Evolutionary conservation across 1,284 basidiomycete genomes (phyloP), one percentile per base, ranked within the genome.

Genomic region (Sparassis latifolia): DNA sequence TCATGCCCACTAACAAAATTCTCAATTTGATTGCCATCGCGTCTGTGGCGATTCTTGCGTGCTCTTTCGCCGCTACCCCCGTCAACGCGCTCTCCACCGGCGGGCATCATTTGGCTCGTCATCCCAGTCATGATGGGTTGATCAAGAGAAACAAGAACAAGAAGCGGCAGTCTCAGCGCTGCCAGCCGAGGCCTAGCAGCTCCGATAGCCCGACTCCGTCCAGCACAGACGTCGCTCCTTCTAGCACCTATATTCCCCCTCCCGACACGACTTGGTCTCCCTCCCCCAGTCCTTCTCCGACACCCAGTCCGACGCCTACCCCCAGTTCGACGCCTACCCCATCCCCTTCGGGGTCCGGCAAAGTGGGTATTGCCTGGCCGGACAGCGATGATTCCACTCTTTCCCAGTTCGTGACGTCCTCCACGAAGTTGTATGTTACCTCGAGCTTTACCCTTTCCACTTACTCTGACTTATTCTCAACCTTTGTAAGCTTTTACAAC

Each of bases 341-440:
- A 4, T 28, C 39, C 12, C 42, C 51, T 47, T 50, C 55, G 29
- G 51, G 51, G 52, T 48, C 56, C 38, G 52, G 59, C 42, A 88
- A 89, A 69, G 69, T 77, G 27, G 81, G 85, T 58, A 59, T 83
- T 38, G 81, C 77, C 12, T 90, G 84, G 83, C 73, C 81, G 47
- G 78, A 81, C 58, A 75, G 74, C 46, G 68, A 79, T 57, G 69
- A 70, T 41, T 47, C 62, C 27, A 55, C 69, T n/a, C 71, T 86
- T 46, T 58, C 64, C 50, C 66, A 75, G 57, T 80, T 80, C 65
- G 67, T 70, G 52, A 73, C 70, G n/a, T 42, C 42, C 44, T 64
- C 71, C 10, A 73, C 74, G 35, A 66, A 69, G 45, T 69, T 68
- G 80, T 83, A 57, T 33, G 82, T 68, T 7, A 10, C 51, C 55